Evolutionary conservation across 225 moss, liverwort and hornwort species (phyloP), one percentile per base, ranked within the genome.

Genomic region (Thuidium tamariscinum): DNA sequence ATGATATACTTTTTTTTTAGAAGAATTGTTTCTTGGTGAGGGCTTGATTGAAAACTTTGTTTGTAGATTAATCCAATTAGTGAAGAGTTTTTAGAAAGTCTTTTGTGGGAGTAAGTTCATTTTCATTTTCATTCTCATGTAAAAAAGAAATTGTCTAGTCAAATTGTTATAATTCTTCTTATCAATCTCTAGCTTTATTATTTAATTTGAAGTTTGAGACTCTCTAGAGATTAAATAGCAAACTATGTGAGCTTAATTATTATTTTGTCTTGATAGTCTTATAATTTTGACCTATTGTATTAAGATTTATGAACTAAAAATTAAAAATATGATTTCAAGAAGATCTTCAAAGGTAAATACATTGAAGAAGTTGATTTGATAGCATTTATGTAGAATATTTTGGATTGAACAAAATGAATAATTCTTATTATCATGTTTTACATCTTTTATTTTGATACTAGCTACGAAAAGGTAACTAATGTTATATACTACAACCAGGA

Each of bases 121-220:
- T 32, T 13, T 74, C 4, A n/a, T 4, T 74, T 74, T 34, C 20
- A 74, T 30, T 44, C 5, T 16, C 71, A 15, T 16, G 7, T 34
- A 7, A 41, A 20, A 10, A 14, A 39, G n/a, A 61, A 48, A 34
- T 0, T 51, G 7, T 10, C 11, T 13, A 41, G 0, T 12, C 3
- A 63, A 34, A 34, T n/a, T 26, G 11, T 3, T 1, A 9, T 65
- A 11, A 11, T 36, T 48, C 32, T 3, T 48, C 11, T 49, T 32
- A 16, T 49, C 2, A 64, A 80, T 17, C 2, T 11, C 0, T 77
- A 10, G 7, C 16, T 56, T 27, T 4, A 23, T 15, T 54, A 54
- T 15, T 54, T 2, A 54, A 15, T 1, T 52, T 51, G n/a, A 75
- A 11, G 14, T 52, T 52, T 14, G n/a, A 51, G 2, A 29, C 17